phyloP scores from a whole-genome alignment of 176 grass and related monocot species.

The Olyra latifolia region DNA sequence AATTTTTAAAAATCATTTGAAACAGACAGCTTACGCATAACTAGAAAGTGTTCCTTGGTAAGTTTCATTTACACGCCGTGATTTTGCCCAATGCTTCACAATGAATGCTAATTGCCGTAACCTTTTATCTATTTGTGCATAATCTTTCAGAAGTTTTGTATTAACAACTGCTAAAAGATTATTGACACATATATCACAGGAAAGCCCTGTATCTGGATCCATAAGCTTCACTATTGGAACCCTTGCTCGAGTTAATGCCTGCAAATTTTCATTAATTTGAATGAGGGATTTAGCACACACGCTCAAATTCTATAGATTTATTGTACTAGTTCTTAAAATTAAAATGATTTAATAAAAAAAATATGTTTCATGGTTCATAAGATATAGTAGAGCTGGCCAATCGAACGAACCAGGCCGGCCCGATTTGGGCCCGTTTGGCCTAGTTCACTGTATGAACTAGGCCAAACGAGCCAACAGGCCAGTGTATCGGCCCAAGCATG shows the following conservation, averaged over 20 bases:
- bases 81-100: constrained; percentile 98
- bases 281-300: constrained; percentile 29
- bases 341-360: constrained; percentile 9
- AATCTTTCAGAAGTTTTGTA: constrained; percentile 95
- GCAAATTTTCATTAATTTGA: constrained; percentile 35
- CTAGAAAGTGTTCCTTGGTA: constrained; percentile 99
- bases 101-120: constrained; percentile 84
- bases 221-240: constrained; percentile 99
- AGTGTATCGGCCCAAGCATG: too few relatives aligned
- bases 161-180: constrained; percentile 98
- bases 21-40: constrained; percentile 76
- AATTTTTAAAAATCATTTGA: constrained; percentile 10
- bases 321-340: background rate
- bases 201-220: constrained; percentile 89
- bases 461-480: too few relatives aligned
- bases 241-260: constrained; percentile 95
- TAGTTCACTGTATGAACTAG: too few relatives aligned
- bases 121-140: constrained; percentile 82
- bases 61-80: constrained; percentile 90
- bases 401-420: too few relatives aligned
- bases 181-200: constrained; percentile 97
- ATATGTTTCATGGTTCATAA: constrained; percentile 5
- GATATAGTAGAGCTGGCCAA: too few relatives aligned
- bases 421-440: too few relatives aligned
- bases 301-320: constrained; percentile 22